Percentiles rank a stretch among this genome's conserved stretches.
Evolutionary conservation across 805 yeast genomes (phyloP).

Genomic region (Sugiyamaella lignohabitans): DNA sequence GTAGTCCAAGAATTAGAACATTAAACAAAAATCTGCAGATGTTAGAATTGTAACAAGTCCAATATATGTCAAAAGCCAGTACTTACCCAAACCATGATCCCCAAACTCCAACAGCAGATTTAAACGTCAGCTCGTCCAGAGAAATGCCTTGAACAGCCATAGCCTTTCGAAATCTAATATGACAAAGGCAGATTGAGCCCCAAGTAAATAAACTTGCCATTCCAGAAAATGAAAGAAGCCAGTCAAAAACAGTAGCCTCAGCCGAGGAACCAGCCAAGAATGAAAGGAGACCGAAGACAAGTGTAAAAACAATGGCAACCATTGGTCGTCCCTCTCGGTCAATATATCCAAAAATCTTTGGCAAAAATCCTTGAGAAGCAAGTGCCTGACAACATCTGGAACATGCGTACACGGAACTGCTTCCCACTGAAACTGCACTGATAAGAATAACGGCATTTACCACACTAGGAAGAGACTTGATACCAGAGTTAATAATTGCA

Average conservation of each 20-base stretch:
- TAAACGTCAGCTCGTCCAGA: slow-evolving; percentile 58
- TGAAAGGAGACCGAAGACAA: slow-evolving; percentile 43
- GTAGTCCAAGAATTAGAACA: slow-evolving; percentile 56
- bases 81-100: slow-evolving; percentile 56
- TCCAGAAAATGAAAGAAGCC: slow-evolving; percentile 71
- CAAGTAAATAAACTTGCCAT: slow-evolving; percentile 68
- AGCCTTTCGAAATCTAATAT: slow-evolving; percentile 59
- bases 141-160: slow-evolving; percentile 57
- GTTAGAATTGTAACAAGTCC: too few species aligned
- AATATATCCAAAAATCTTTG: slow-evolving; percentile 51
- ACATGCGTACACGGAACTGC: slow-evolving; percentile 60
- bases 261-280: slow-evolving; percentile 53
- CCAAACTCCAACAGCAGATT: slow-evolving; percentile 56
- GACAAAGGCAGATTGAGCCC: slow-evolving; percentile 65
- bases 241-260: slow-evolving; percentile 54
- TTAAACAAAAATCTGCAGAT: slow-evolving; percentile 50
- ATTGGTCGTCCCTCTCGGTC: slow-evolving; percentile 69
- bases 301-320: slow-evolving; percentile 44
- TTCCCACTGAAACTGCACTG: slow-evolving; percentile 65
- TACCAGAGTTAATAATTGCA: slow-evolving; percentile 58
- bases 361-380: slow-evolving; percentile 59
- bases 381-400: slow-evolving; percentile 62
- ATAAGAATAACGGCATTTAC: slow-evolving; percentile 64
- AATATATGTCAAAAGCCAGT: too few species aligned
- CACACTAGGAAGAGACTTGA: slow-evolving; percentile 58